Percentiles rank a stretch among this genome's conserved stretches.
Conservation (phyloP, 768 basidiomycete genomes). For the Arthromyces matolae region DNA sequence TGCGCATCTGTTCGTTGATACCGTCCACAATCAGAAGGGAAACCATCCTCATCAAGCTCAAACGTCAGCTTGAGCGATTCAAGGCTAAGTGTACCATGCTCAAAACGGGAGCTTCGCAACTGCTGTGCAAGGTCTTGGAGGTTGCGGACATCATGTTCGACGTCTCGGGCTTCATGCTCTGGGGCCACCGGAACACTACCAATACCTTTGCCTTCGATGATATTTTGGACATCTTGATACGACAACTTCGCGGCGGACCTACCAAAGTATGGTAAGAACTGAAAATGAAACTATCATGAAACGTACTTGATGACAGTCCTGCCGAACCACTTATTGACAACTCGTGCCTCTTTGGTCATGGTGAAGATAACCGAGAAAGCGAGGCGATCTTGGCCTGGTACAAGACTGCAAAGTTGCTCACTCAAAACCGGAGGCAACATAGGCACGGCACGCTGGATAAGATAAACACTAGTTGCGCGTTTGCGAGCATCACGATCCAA, state of each 20-base stretch:
- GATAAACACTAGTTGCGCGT: constrained; percentile 94
- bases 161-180: constrained; percentile 54
- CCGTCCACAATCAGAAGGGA: constrained; percentile 75
- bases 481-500: constrained; percentile 97
- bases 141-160: constrained; percentile 73
- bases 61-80: constrained; percentile 73
- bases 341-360: constrained; percentile 73
- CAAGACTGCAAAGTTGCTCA: constrained; percentile 90
- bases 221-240: constrained; percentile 77
- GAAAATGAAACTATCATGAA: background rate
- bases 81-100: constrained; percentile 74
- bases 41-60: constrained; percentile 70
- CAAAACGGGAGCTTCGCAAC: constrained; percentile 67
- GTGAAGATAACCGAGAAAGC: constrained; percentile 90
- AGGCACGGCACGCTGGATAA: constrained; percentile 92
- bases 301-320: constrained; percentile 86
- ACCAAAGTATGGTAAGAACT: constrained; percentile 10
- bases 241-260: constrained; percentile 86
- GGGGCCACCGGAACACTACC: constrained; percentile 48
- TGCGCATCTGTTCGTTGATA: constrained; percentile 69
- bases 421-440: constrained; percentile 95
- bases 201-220: constrained; percentile 71
- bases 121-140: constrained; percentile 70
- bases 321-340: constrained; percentile 89
- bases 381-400: constrained; percentile 84